Conservation (phyloP, 2,329 filamentous ascomycete species). For the Leptographium flavum region DNA sequence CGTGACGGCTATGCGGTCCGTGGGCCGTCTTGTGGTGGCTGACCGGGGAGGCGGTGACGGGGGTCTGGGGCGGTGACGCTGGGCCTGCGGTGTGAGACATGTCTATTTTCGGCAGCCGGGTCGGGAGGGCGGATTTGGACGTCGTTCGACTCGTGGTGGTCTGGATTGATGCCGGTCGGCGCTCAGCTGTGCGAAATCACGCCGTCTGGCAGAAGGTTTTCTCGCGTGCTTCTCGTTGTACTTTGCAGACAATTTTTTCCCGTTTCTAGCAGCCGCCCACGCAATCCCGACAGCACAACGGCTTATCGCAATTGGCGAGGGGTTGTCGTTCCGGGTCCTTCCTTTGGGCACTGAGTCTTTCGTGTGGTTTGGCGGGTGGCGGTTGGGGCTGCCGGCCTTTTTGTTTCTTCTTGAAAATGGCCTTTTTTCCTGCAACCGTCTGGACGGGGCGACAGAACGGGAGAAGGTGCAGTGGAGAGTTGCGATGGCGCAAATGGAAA, state of each 20-base stretch:
- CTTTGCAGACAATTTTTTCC: not conserved
- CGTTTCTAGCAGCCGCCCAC: not conserved
- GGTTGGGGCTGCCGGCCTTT: not conserved
- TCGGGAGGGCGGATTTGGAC: not conserved
- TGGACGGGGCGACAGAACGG: not conserved
- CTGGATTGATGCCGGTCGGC: not conserved
- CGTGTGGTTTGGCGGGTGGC: too few species aligned
- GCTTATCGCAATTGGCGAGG: constrained; percentile 14
- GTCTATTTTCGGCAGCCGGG: not conserved
- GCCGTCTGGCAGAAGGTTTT: not conserved
- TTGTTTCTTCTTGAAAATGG: too few species aligned
- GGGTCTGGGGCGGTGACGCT: constrained; percentile 28
- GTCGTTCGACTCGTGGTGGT: not conserved
- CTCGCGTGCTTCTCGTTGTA: not conserved
- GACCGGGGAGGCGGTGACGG: constrained; percentile 20
- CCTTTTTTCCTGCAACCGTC: not conserved
- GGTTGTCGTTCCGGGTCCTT: not conserved
- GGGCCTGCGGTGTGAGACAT: constrained; percentile 17
- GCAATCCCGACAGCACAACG: constrained; percentile 1
- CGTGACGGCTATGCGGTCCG: constrained; percentile 1
- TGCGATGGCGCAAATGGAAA: not conserved
- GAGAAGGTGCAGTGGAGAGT: not conserved
- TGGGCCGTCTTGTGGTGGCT: constrained; percentile 16
- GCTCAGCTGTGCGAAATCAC: not conserved
- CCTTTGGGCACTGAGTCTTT: too few species aligned